Base-by-base conservation (phyloP, 495 filamentous ascomycete genomes). In the Neurospora sp. region DNA sequence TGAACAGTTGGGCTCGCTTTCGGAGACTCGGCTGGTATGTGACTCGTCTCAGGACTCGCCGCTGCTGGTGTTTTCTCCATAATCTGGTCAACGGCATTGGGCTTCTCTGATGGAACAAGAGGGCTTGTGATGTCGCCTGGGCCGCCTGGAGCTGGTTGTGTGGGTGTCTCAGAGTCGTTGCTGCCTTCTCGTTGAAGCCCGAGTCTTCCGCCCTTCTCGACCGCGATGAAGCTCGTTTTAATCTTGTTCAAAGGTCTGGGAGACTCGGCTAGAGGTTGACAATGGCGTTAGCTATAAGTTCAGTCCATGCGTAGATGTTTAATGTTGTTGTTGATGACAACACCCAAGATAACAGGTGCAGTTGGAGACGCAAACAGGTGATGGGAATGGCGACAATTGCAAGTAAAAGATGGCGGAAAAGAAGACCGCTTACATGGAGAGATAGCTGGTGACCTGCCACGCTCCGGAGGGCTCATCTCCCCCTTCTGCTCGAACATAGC, bases 401-500 rank as follows among this genome's bases (percentile, higher is more conserved):
- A 12, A 54, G 73, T 69, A 7, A 48, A 59, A 66, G 39, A 73
- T 20, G 38, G 44, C 39, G 39, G 20, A 11, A 35, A 11, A 14
- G 46, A 71, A 71, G 72, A 62, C 40, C 74, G 59, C 78, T 79
- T 79, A 81, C 79, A 62, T 72, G 69, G 70, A 31, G 79, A 77
- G 37, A 78, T 84, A 71, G 86, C 89, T 72, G 92, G 91, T 48
- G 92, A 93, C 79, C 91, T 87, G 73, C 93, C 92, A 79, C 92
- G 90, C 73, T 91, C 89, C 40, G 91, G 90, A 71, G 92, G 89
- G 62, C 89, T 89, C 12, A 82, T 81, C 44, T 86, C 86, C 76
- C 86, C 87, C 78, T 88, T 89, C 76, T 88, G 90, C 85, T 97
- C 94, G 80, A 97, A 97, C 86, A 93, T 93, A 77, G 94, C 94